Percentiles rank a stretch among this genome's conserved stretches.
These are phyloP conservation scores for Auriscalpium microsporum DNA, from an alignment of 768 basidiomycete species.

Conservation along the genomic window DNA sequence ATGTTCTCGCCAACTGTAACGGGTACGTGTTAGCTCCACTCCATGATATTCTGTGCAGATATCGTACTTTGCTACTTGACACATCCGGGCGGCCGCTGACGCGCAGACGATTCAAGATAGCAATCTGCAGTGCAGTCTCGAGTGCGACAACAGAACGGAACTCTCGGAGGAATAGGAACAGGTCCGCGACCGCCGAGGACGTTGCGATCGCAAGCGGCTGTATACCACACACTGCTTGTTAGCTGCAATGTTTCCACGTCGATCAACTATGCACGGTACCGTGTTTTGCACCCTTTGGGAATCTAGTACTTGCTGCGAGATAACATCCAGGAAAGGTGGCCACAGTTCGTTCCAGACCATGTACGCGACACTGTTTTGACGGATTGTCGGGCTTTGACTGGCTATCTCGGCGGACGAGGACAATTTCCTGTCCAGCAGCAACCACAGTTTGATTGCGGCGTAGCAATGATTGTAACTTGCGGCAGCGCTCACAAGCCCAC, in stretches of 20 bases:
- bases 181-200: slow-evolving; percentile 54
- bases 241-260: background rate
- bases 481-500: slow-evolving; percentile 39
- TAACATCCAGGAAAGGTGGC: slow-evolving; percentile 55
- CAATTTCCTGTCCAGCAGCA: slow-evolving; percentile 43
- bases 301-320: slow-evolving; percentile 42
- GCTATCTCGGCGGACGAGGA: background rate
- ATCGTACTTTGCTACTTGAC: slow-evolving; percentile 4
- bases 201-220: slow-evolving; percentile 49
- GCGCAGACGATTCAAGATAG: slow-evolving; percentile 42
- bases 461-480: slow-evolving; percentile 57
- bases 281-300: slow-evolving; percentile 28
- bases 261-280: slow-evolving; percentile 13
- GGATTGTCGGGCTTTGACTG: slow-evolving; percentile 1
- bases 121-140: slow-evolving; percentile 42
- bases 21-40: background rate
- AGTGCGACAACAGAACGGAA: slow-evolving; percentile 45
- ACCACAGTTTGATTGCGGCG: slow-evolving; percentile 62
- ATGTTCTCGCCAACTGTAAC: slow-evolving; percentile 46
- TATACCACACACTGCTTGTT: too few relatives aligned
- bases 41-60: background rate
- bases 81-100: slow-evolving; percentile 38
- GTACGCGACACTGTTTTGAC: slow-evolving; percentile 20
- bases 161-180: slow-evolving; percentile 55
- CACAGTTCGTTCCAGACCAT: slow-evolving; percentile 71